phyloP scores from a whole-genome alignment of 1,284 basidiomycete species.

The Fomitiporia mediterranea region DNA sequence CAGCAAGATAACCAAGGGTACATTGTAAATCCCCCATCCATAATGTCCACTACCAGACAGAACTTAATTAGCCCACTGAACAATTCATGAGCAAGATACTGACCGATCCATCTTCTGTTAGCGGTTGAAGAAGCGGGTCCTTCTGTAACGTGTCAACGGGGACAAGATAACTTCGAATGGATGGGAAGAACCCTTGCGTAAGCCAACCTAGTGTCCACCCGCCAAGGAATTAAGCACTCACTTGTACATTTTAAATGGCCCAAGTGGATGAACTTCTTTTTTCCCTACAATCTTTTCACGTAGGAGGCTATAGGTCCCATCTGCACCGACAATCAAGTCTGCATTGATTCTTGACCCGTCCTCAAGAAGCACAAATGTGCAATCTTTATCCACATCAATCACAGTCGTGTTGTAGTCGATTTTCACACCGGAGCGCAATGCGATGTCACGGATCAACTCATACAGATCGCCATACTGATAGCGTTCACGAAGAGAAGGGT shows the following conservation, averaged over 20 bases:
- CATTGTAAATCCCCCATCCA: conserved; percentile 7
- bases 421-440: conserved; percentile 39
- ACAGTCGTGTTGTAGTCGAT: conserved; percentile 38
- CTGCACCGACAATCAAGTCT: conserved; percentile 66
- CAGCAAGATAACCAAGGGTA: conserved; percentile 9
- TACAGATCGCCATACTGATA: conserved; percentile 43
- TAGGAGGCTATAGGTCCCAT: conserved; percentile 42
- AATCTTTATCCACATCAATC: conserved; percentile 31
- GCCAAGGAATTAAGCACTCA: background rate
- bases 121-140: conserved; percentile 10
- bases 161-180: background rate
- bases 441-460: conserved; percentile 41
- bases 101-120: conserved; percentile 14
- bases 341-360: conserved; percentile 43
- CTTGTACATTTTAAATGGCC: conserved; percentile 6
- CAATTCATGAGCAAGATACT: no score
- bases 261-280: conserved; percentile 6
- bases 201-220: no score
- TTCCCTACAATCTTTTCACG: conserved; percentile 28
- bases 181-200: background rate
- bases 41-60: conserved; percentile 17
- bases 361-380: conserved; percentile 35
- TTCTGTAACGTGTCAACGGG: conserved; percentile 5
- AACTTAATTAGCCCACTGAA: no score
- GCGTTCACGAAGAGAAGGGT: conserved; percentile 11